Conservation (phyloP, 192 early-diverging fungal species). For the Podochytrium sp. region DNA sequence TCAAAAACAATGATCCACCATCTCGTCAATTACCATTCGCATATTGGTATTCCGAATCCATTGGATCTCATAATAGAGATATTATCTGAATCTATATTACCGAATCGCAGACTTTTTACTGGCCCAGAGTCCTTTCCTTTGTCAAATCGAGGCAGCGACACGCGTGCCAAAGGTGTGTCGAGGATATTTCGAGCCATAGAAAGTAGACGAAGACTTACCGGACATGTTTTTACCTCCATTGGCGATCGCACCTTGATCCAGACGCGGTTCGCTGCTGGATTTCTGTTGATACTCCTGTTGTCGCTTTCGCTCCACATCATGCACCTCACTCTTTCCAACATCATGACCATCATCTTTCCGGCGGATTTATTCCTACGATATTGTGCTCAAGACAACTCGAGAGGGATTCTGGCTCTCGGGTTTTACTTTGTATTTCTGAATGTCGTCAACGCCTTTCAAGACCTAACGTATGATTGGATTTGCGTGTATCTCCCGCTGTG, state of each 20-base stretch:
- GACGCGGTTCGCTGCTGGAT: constrained; percentile 6
- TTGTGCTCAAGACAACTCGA: background rate
- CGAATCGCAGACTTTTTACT: constrained; percentile 11
- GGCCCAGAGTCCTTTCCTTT: background rate
- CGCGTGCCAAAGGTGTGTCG: constrained; percentile 4
- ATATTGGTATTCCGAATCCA: background rate
- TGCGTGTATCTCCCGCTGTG: background rate
- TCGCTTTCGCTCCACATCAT: constrained; percentile 12
- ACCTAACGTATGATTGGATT: background rate
- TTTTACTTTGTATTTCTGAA: constrained; percentile 6
- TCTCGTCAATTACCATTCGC: background rate
- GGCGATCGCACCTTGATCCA: background rate
- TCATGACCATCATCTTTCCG: background rate
- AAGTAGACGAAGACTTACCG: no score
- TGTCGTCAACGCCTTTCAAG: background rate
- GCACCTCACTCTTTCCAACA: background rate
- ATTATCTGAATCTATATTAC: background rate
- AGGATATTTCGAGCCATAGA: background rate
- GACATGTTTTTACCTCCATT: background rate
- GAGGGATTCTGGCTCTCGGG: background rate
- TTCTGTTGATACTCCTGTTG: background rate
- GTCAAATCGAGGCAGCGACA: background rate
- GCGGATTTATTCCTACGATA: background rate
- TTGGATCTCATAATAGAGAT: background rate
- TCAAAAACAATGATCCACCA: background rate